Conservation (phyloP, 1,284 basidiomycete species). For the Sutorius eximius region DNA sequence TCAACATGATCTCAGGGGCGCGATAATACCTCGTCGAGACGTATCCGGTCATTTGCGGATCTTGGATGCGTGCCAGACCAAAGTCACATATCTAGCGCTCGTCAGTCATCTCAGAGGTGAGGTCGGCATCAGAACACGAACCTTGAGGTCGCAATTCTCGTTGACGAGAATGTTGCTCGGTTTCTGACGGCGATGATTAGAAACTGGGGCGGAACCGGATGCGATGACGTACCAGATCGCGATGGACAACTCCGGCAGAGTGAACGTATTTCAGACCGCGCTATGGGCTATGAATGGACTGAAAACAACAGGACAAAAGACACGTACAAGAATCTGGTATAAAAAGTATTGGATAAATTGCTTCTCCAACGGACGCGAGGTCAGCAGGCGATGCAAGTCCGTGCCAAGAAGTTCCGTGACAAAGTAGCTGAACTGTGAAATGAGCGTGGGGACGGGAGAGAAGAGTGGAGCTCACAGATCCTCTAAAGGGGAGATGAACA, state of each 20-base stretch:
- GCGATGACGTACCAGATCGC: constrained; percentile 72
- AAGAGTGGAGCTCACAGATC: constrained; percentile 69
- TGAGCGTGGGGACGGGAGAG: neutral
- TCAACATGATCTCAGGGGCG: constrained; percentile 99
- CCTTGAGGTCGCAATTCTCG: constrained; percentile 98
- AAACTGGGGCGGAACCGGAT: neutral
- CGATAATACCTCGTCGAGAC: constrained; percentile 99
- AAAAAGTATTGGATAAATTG: constrained; percentile 99
- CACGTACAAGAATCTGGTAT: constrained; percentile 91
- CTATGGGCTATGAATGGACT: constrained; percentile 40
- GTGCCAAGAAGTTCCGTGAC: constrained; percentile 99
- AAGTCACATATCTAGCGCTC: constrained; percentile 90
- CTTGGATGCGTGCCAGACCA: constrained; percentile 93
- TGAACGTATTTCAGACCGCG: constrained; percentile 99
- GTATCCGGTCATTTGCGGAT: constrained; percentile 99
- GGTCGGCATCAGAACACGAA: constrained; percentile 27
- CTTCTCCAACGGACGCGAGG: constrained; percentile 96
- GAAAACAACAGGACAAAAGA: neutral
- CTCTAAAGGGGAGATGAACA: constrained; percentile 98
- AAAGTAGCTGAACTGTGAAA: constrained; percentile 72
- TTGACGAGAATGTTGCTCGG: constrained; percentile 99
- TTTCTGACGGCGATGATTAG: constrained; percentile 58
- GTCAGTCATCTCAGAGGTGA: constrained; percentile 14
- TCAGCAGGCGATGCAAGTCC: constrained; percentile 95
- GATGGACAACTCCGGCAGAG: constrained; percentile 98